These are phyloP conservation scores for Aaosphaeria pasadenensis DNA, from an alignment of 2,329 filamentous ascomycete genomes.

Conservation along the genomic window DNA sequence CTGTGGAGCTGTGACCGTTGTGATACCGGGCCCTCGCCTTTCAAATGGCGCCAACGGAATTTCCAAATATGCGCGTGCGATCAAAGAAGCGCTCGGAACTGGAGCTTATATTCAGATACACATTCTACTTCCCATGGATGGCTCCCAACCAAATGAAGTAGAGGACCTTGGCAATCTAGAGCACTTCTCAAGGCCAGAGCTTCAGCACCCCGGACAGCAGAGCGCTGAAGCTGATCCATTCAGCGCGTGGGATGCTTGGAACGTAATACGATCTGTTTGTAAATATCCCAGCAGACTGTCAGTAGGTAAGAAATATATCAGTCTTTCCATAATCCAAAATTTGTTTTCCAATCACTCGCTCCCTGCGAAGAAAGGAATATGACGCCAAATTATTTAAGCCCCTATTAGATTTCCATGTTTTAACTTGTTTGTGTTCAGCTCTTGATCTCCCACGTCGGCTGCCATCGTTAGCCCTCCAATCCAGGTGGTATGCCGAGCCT, in stretches of 20 bases:
- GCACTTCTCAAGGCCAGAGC: slow-evolving; percentile 40
- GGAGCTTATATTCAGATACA: slow-evolving; percentile 76
- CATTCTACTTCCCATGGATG: slow-evolving; percentile 80
- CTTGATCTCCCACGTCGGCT: slow-evolving; percentile 58
- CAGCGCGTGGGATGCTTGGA: slow-evolving; percentile 90
- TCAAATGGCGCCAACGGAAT: slow-evolving; percentile 57
- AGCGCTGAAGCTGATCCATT: slow-evolving; percentile 61
- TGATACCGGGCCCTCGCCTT: slow-evolving; percentile 74
- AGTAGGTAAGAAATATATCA: slow-evolving; percentile 64
- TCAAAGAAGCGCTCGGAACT: slow-evolving; percentile 74
- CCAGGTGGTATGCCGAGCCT: slow-evolving; percentile 63
- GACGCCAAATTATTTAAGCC: not conserved
- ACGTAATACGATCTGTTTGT: slow-evolving; percentile 79
- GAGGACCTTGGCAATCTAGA: slow-evolving; percentile 54
- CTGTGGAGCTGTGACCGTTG: slow-evolving; percentile 79
- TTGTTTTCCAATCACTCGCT: not conserved
- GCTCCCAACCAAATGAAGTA: slow-evolving; percentile 58
- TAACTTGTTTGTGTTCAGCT: slow-evolving; percentile 37
- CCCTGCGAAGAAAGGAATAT: not conserved
- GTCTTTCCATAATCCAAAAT: too few species aligned
- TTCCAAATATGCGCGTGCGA: slow-evolving; percentile 76
- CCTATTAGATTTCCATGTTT: not conserved
- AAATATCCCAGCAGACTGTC: slow-evolving; percentile 78
- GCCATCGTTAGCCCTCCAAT: slow-evolving; percentile 55
- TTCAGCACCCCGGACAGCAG: slow-evolving; percentile 25